Evolutionary conservation across 2,329 filamentous ascomycete genomes (phyloP).

Genomic region (Amauroascus niger): DNA sequence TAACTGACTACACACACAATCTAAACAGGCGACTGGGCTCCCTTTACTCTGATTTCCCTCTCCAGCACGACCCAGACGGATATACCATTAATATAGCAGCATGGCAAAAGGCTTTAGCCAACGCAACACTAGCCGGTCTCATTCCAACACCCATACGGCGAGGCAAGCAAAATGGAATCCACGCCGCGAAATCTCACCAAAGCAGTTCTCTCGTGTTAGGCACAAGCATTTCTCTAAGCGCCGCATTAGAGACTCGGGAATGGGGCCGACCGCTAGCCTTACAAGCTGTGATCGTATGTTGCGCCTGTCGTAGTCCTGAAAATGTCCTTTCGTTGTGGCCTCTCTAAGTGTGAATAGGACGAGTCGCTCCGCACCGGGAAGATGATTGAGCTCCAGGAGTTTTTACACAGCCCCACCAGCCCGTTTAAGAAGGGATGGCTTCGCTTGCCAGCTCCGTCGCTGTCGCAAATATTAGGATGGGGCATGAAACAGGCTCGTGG

Average conservation of each 20-base stretch:
- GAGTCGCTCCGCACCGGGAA: conserved; percentile 62
- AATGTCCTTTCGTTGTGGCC: not conserved
- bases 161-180: conserved; percentile 12
- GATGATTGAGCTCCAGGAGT: conserved; percentile 62
- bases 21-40: conserved; percentile 58
- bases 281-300: conserved; percentile 57
- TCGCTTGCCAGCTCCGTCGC: conserved; percentile 41
- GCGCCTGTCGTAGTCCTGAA: not conserved
- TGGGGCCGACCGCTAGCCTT: conserved; percentile 75
- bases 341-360: conserved; percentile 29
- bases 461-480: conserved; percentile 67
- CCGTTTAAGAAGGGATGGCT: conserved; percentile 63
- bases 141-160: conserved; percentile 35
- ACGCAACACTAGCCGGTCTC: conserved; percentile 56
- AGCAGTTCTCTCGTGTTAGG: conserved; percentile 44
- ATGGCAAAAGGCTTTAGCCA: conserved; percentile 66
- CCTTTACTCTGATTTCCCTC: conserved; percentile 76
- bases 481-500: conserved; percentile 58
- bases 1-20: not conserved
- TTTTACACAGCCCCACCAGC: conserved; percentile 55
- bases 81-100: conserved; percentile 70
- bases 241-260: conserved; percentile 62
- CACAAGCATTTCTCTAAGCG: conserved; percentile 54
- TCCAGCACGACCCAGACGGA: conserved; percentile 75
- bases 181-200: conserved; percentile 20